Conservation (phyloP, 176 grass and related monocot genomes). For the Cymbopogon citratus region DNA sequence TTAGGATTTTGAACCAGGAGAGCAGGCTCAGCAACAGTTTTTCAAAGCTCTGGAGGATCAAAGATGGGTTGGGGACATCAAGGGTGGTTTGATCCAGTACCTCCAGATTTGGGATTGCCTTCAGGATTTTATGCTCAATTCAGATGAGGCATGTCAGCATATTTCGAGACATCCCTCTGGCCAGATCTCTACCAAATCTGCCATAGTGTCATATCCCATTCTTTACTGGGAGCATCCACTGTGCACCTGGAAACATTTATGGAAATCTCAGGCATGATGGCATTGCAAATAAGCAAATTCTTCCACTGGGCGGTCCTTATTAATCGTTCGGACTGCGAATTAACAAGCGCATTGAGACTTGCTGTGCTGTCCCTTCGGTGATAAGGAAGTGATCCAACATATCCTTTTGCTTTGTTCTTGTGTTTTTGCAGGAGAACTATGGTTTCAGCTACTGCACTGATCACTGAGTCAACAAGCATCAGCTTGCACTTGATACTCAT, state of each 20-base stretch:
- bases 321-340: not conserved
- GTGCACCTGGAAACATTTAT: not conserved
- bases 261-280: not conserved
- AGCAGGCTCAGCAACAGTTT: not conserved
- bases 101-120: not conserved
- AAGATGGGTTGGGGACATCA: not conserved
- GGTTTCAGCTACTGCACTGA: not conserved
- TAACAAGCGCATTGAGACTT: not conserved
- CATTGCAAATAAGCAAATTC: not conserved
- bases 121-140: not conserved
- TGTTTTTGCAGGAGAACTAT: not conserved
- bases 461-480: not conserved
- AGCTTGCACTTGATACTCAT: not conserved
- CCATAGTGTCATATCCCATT: not conserved
- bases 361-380: not conserved
- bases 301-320: not conserved
- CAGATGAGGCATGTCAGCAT: not conserved
- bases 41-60: not conserved
- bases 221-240: not conserved
- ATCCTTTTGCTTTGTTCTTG: not conserved
- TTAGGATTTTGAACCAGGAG: not conserved
- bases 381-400: not conserved
- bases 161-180: not conserved
- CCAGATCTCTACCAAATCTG: not conserved
- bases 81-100: not conserved